These are phyloP conservation scores for Planoprotostelium fungivorum DNA, from an alignment of 78 protist genomes.

Conservation along the genomic window DNA sequence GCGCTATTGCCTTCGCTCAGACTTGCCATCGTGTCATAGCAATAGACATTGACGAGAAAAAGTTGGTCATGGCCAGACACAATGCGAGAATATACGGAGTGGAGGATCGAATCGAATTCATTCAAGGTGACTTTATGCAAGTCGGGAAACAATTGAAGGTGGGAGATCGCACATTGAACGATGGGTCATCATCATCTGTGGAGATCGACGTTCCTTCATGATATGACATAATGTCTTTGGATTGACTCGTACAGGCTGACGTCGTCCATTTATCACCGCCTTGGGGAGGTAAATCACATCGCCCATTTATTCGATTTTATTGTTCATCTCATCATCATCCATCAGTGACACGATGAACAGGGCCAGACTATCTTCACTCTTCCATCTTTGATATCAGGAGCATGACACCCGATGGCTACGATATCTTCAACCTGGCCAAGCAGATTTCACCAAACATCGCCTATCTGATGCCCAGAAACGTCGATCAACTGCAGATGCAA, in stretches of 20 bases:
- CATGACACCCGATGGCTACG: conserved; percentile 15
- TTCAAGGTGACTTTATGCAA: conserved; percentile 16
- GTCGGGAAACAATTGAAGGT: neutral
- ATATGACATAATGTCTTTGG: neutral
- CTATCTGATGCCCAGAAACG: conserved; percentile 44
- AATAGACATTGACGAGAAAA: conserved; percentile 19
- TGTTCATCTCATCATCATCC: no score
- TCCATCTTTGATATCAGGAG: neutral
- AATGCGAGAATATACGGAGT: conserved; percentile 21
- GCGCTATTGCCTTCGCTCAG: conserved; percentile 27
- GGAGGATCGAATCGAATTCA: conserved; percentile 9
- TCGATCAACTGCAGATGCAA: conserved; percentile 12
- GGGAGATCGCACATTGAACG: neutral
- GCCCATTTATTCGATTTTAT: no score
- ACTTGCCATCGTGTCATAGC: conserved; percentile 24
- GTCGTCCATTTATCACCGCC: conserved; percentile 46
- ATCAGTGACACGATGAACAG: no score
- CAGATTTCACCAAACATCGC: conserved; percentile 33
- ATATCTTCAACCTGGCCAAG: conserved; percentile 25
- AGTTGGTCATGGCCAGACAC: conserved; percentile 26
- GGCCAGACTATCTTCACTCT: neutral
- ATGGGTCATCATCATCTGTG: no score
- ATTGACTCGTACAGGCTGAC: conserved; percentile 6
- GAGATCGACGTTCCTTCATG: neutral
- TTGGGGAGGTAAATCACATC: conserved; percentile 54